These are phyloP conservation scores for Diaporthe eres DNA, from an alignment of 2,329 filamentous ascomycete species.

Conservation along the genomic window DNA sequence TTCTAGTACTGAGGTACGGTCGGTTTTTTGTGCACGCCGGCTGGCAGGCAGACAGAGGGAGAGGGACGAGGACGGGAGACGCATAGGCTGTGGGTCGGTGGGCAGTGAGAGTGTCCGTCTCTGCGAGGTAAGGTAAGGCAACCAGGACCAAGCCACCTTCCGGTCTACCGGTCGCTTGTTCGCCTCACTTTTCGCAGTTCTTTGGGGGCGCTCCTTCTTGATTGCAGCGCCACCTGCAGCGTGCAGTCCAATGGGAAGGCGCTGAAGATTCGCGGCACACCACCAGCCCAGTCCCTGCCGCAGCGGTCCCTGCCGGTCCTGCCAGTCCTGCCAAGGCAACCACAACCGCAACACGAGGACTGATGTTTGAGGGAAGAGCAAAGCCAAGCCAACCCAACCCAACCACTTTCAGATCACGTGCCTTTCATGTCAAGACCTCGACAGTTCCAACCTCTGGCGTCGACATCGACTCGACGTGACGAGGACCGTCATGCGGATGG, in stretches of 20 bases:
- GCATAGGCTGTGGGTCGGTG: not conserved
- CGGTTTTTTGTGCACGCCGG: too few species aligned
- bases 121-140: slow-evolving; percentile 18
- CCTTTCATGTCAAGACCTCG: not conserved
- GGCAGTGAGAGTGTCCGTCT: not conserved
- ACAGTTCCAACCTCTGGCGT: not conserved
- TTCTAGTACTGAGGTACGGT: too few species aligned
- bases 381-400: not conserved
- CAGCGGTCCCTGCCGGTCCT: too few species aligned
- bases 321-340: not conserved
- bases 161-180: slow-evolving; percentile 26
- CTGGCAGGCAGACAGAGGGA: too few species aligned
- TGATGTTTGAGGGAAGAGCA: not conserved
- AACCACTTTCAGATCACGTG: slow-evolving; percentile 14
- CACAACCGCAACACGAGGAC: not conserved
- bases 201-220: slow-evolving; percentile 20
- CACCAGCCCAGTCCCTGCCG: not conserved
- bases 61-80: not conserved
- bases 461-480: not conserved
- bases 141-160: slow-evolving; percentile 28
- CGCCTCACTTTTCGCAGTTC: slow-evolving; percentile 36
- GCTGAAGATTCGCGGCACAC: slow-evolving; percentile 16
- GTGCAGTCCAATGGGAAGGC: slow-evolving; percentile 26
- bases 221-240: slow-evolving; percentile 23
- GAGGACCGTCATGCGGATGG: not conserved